These are phyloP conservation scores for Dissophora ornata DNA, from an alignment of 192 early-diverging fungal genomes.

Conservation along the genomic window DNA sequence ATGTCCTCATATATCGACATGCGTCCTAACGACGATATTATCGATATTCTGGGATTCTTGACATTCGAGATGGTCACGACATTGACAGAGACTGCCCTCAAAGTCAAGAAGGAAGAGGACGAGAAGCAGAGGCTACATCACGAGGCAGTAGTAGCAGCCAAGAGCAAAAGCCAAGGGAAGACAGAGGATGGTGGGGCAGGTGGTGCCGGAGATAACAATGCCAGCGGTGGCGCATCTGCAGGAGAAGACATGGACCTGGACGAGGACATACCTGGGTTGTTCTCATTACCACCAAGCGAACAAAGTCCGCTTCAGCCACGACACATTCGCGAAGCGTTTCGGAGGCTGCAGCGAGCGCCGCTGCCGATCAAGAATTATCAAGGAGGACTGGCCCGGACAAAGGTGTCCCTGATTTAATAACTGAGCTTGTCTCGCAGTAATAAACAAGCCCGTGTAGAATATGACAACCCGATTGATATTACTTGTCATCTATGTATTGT, in stretches of 20 bases:
- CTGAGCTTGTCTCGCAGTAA: too few species aligned
- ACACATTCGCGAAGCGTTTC: slow-evolving; percentile 95
- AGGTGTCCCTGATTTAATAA: slow-evolving; percentile 74
- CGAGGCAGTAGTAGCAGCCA: slow-evolving; percentile 52
- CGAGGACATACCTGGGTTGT: slow-evolving; percentile 68
- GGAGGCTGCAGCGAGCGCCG: slow-evolving; percentile 80
- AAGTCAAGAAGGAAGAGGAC: slow-evolving; percentile 71
- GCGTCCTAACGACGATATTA: slow-evolving; percentile 92
- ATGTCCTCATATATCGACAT: slow-evolving; percentile 90
- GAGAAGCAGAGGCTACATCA: slow-evolving; percentile 56
- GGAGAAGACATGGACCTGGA: slow-evolving; percentile 49
- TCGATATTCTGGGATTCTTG: slow-evolving; percentile 97
- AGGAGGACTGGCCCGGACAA: slow-evolving; percentile 78
- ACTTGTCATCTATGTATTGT: too few species aligned
- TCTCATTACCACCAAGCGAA: slow-evolving; percentile 81
- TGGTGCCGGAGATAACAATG: slow-evolving; percentile 9
- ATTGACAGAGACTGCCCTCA: slow-evolving; percentile 88
- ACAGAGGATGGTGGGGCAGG: slow-evolving; percentile 16
- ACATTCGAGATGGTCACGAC: slow-evolving; percentile 94
- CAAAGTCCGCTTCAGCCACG: slow-evolving; percentile 83
- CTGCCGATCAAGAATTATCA: slow-evolving; percentile 82
- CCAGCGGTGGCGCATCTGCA: slow-evolving; percentile 18
- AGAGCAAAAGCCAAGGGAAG: slow-evolving; percentile 33
- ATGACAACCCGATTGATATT: too few species aligned
- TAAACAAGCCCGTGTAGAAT: too few species aligned